A percentile compares a stretch with the other conserved stretches of the same genome.
phyloP scores from a whole-genome alignment of 2,329 filamentous ascomycete genomes.

The Neonectria sp. region DNA sequence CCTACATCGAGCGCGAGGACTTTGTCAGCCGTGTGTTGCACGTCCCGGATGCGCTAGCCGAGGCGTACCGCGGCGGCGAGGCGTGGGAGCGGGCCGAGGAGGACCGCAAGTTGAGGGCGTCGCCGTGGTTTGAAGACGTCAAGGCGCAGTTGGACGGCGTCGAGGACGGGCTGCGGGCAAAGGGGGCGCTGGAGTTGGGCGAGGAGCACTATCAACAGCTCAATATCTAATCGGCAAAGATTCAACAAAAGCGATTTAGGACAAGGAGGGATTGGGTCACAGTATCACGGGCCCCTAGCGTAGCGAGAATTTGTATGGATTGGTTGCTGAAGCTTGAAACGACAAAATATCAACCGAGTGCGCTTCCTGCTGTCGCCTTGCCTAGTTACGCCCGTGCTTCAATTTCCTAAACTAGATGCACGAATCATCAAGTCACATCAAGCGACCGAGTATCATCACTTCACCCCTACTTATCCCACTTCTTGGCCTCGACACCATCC shows the following conservation, averaged over 20 bases:
- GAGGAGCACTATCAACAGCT: conserved; percentile 36
- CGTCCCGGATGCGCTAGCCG: conserved; percentile 47
- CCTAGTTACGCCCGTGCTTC: conserved; percentile 38
- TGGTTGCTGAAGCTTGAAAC: conserved; percentile 19
- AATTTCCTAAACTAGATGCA: conserved; percentile 14
- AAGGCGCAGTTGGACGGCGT: conserved; percentile 29
- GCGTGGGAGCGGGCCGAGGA: conserved; percentile 47
- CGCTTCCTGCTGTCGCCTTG: conserved; percentile 27
- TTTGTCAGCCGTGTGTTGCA: conserved; percentile 56
- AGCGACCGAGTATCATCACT: neutral
- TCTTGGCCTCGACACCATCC: conserved; percentile 83
- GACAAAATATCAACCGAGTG: conserved; percentile 13
- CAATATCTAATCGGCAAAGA: conserved; percentile 23
- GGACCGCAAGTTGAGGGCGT: conserved; percentile 42
- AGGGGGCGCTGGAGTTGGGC: conserved; percentile 40
- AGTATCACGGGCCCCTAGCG: conserved; percentile 16
- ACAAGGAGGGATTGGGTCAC: neutral
- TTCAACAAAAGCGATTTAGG: neutral
- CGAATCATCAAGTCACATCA: conserved; percentile 24
- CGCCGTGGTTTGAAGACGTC: conserved; percentile 48
- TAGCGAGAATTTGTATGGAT: conserved; percentile 24
- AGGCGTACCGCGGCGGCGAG: conserved; percentile 40
- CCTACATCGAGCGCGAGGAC: conserved; percentile 78
- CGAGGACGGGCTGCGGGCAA: conserved; percentile 33
- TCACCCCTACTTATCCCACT: conserved; percentile 65